A percentile compares a stretch with the other conserved stretches of the same genome.
These are phyloP conservation scores for Nitzschia inconspicua DNA, from an alignment of 108 stramenopile genomes.

Conservation along the genomic window DNA sequence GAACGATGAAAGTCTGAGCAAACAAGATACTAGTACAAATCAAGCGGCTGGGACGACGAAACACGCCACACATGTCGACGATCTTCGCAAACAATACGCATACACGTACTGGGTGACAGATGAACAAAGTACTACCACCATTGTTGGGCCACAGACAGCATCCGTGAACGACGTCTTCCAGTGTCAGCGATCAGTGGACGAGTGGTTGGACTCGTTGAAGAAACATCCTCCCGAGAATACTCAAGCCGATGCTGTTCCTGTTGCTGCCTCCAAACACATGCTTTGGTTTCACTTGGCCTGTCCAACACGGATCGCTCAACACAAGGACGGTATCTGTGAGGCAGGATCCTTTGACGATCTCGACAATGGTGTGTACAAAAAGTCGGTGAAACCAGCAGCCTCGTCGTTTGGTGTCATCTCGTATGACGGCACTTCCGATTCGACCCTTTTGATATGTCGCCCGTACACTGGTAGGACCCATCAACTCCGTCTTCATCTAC, in stretches of 20 bases:
- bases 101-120: constrained; percentile 53
- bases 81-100: constrained; percentile 22
- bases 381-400: constrained; percentile 73
- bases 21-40: constrained; percentile 6
- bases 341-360: constrained; percentile 59
- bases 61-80: background rate
- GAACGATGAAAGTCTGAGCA: constrained; percentile 5
- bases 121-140: constrained; percentile 20
- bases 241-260: background rate
- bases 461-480: constrained; percentile 83
- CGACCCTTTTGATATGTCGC: constrained; percentile 65
- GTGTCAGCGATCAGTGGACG: constrained; percentile 2
- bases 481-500: constrained; percentile 85
- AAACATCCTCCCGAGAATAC: background rate
- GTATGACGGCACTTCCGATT: constrained; percentile 62
- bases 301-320: constrained; percentile 65
- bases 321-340: constrained; percentile 79
- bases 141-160: too few species aligned
- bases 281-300: constrained; percentile 72
- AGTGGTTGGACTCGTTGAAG: constrained; percentile 15
- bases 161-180: constrained; percentile 11
- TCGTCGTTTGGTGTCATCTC: constrained; percentile 68
- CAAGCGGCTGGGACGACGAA: background rate
- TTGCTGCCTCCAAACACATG: background rate
- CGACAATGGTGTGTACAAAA: constrained; percentile 40